Evolutionary conservation across 2,329 filamentous ascomycete genomes (phyloP), one percentile per base, ranked within the genome.

Genomic region (Apiospora malaysiana): DNA sequence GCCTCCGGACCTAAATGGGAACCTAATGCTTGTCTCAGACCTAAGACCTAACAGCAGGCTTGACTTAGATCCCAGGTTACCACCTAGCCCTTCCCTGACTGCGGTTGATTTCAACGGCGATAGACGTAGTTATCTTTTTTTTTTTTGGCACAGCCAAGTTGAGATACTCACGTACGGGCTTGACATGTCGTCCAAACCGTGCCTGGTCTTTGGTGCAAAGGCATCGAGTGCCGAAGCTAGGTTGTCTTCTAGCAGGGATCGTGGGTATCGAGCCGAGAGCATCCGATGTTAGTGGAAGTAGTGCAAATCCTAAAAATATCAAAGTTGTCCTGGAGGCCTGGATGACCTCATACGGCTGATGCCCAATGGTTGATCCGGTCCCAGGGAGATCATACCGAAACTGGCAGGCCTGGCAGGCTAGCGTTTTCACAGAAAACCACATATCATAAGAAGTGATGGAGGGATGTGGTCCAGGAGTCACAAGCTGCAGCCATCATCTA

Each of bases 11-110:
- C 56, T 63, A 37, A 23, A 40, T 23, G 32, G 27, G 56, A 63
- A 63, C 56, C 32, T 63, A 63, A 63, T 63, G 56, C 27, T 63
- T 40, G 56, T 63, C 56, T 63, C n/a, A 40, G 56, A 63, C 56
- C 32, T 63, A 63, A 40, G 56, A 63, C 56, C 32, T 63, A 63
- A 32, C 18, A 12, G 37, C 32, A 63, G 56, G 9, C 56, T 40
- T 63, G 56, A n/a, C 32, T 63, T 40, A 40, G 32, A 63, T 40
- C 3, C 9, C 32, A 37, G 1, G 51, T 21, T 6, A 25, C 51
- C 25, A 37, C 1, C 27, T 56, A 14, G 16, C 25, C 16, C 6
- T 4, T 7, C 16, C 18, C 3, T 25, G 23, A 3, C 12, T 40
- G 32, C 2, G 27, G 3, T 12, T 40, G 32, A 23, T 21, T 32